Evolutionary conservation across 2,329 filamentous ascomycete genomes (phyloP).

Genomic region (Annulohypoxylon truncatum): DNA sequence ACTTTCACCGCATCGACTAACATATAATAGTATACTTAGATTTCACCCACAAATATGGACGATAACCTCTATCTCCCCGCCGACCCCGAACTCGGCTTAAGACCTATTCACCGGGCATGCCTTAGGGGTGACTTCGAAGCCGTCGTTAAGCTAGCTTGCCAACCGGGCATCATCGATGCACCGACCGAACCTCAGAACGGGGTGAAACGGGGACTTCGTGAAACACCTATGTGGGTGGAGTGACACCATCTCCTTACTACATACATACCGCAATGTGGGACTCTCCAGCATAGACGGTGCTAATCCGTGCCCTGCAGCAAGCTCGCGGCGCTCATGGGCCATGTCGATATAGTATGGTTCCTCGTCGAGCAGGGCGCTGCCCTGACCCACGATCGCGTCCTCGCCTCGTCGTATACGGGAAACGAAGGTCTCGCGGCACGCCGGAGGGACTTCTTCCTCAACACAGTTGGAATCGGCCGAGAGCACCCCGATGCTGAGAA

Average conservation of each 20-base stretch:
- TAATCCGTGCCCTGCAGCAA: slow-evolving; percentile 18
- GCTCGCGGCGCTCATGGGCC: slow-evolving; percentile 41
- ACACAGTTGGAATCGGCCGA: slow-evolving; percentile 10
- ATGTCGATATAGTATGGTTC: slow-evolving; percentile 35
- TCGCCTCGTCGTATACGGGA: slow-evolving; percentile 21
- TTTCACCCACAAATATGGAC: slow-evolving; percentile 6
- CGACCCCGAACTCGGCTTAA: slow-evolving; percentile 27
- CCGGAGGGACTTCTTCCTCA: slow-evolving; percentile 26
- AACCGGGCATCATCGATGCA: slow-evolving; percentile 13
- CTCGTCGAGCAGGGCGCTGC: slow-evolving; percentile 27
- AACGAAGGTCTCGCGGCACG: slow-evolving; percentile 26
- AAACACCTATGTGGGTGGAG: slow-evolving; percentile 37
- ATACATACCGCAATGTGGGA: neutral
- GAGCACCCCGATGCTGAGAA: slow-evolving; percentile 18
- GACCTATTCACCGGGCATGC: slow-evolving; percentile 33
- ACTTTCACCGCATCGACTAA: too few species aligned
- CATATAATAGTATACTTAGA: neutral
- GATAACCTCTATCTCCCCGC: neutral
- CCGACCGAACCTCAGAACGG: slow-evolving; percentile 20
- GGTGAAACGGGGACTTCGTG: slow-evolving; percentile 14
- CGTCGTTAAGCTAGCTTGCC: slow-evolving; percentile 8
- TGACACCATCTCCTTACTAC: neutral
- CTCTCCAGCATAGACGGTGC: neutral
- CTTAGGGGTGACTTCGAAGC: slow-evolving; percentile 32
- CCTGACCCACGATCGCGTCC: slow-evolving; percentile 20